Evolutionary conservation across 208 protist genomes (phyloP).

Genomic region (Leishmania major): DNA sequence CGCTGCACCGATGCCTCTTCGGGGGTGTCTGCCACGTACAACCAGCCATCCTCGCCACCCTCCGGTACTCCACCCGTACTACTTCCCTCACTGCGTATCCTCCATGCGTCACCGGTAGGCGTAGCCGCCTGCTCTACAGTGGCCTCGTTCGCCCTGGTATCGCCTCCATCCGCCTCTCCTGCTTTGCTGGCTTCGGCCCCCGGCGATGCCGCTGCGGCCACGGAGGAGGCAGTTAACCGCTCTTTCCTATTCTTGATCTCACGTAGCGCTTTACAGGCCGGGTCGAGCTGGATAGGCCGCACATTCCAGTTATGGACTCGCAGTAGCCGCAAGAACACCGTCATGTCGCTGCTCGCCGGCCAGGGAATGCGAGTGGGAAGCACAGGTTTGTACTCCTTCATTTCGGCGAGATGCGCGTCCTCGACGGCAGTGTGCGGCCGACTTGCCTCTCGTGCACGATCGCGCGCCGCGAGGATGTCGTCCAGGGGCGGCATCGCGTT

Average conservation of each 20-base stretch:
- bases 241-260: conserved; percentile 41
- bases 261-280: conserved; percentile 37
- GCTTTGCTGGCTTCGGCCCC: neutral
- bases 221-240: conserved; percentile 3
- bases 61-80: conserved; percentile 13
- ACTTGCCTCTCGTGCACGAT: conserved; percentile 30
- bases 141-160: neutral
- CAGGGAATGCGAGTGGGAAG: conserved; percentile 19
- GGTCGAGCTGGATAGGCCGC: conserved; percentile 29
- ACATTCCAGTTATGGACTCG: conserved; percentile 85
- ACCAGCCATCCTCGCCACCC: conserved; percentile 65
- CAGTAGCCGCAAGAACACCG: conserved; percentile 69
- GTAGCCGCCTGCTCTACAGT: neutral
- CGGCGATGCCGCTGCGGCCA: neutral
- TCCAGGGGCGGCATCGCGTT: conserved; percentile 61
- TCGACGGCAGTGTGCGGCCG: conserved; percentile 46
- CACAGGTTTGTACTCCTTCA: conserved; percentile 67
- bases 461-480: conserved; percentile 53
- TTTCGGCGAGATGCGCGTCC: conserved; percentile 55
- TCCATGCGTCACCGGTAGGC: neutral
- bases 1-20: conserved; percentile 36
- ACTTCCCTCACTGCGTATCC: conserved; percentile 1
- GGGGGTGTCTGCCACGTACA: conserved; percentile 53
- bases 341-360: conserved; percentile 65
- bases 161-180: neutral